Evolutionary conservation across 306 rosid genomes (phyloP), one percentile per base, ranked within the genome.

Genomic region (Castanopsis chinensis): DNA sequence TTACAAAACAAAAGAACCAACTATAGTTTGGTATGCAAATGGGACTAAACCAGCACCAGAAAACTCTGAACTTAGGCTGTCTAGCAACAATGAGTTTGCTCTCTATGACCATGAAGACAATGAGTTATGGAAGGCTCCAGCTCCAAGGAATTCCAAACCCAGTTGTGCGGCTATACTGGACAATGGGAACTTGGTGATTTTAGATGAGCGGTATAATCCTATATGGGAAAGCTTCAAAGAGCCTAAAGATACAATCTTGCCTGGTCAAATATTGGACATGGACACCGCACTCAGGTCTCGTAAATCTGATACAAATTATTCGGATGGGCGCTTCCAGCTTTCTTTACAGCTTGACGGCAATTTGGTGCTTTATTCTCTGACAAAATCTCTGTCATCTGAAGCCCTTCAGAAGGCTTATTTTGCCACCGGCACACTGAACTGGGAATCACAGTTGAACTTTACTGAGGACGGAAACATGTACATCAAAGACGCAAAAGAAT

Each of bases 161-260:
- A 52, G 20, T 20, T 70, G 64, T 61, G 85, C 78, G 30, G 45
- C 73, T 18, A 71, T 83, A 43, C 58, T 10, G 5, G 69, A 83
- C 51, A 76, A 65, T 4, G 85, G 88, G 1, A 85, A 85, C 49
- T 81, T 81, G 60, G 78, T 69, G 37, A 71, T 83, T 58, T 49
- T 64, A n/a, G 41, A 51, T 11, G 21, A 35, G 18, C 52, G 51
- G 11, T 73, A 64, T 19, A 70, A 33, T 6, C 10, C 6, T 14
- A 51, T 80, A n/a, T 84, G 87, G 87, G 73, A 84, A 35, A 84
- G 87, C 33, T 80, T 84, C 68, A 59, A 80, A 12, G 69, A 76
- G 8, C 82, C 69, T 2, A 69, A 54, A 0, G 86, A 87, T 32
- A 81, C 85, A 3, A 21, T 86, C 51, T 43, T 86, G 71, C 84